phyloP scores from a whole-genome alignment of 2,329 filamentous ascomycete genomes.

The Elsinoe arachidis region DNA sequence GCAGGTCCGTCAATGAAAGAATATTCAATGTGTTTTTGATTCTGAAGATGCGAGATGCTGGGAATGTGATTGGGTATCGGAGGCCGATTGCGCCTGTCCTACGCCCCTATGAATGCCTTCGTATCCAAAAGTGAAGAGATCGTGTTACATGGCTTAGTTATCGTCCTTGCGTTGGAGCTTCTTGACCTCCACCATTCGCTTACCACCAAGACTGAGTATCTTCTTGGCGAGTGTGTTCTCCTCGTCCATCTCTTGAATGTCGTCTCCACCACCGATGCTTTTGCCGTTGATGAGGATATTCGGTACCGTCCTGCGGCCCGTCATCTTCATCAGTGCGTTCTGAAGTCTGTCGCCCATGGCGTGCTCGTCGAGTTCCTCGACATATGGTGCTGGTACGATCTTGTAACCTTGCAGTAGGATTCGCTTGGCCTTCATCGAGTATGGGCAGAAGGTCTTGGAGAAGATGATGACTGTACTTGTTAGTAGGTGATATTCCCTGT shows the following conservation, averaged over 20 bases:
- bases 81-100: neutral
- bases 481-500: neutral
- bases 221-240: slow-evolving; percentile 59
- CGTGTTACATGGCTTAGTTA: slow-evolving; percentile 18
- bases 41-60: neutral
- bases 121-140: neutral
- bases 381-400: slow-evolving; percentile 71
- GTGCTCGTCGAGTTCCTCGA: slow-evolving; percentile 85
- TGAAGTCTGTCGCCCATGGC: slow-evolving; percentile 66
- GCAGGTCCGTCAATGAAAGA: slow-evolving; percentile 10
- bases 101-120: neutral
- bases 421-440: slow-evolving; percentile 73
- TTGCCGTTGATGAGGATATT: slow-evolving; percentile 83
- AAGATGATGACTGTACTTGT: slow-evolving; percentile 65
- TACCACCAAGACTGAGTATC: slow-evolving; percentile 65
- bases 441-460: slow-evolving; percentile 87
- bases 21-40: neutral
- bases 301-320: slow-evolving; percentile 76
- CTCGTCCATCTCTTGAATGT: slow-evolving; percentile 59
- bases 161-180: slow-evolving; percentile 16
- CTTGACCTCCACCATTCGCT: slow-evolving; percentile 42
- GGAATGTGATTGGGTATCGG: neutral
- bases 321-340: slow-evolving; percentile 59
- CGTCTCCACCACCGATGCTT: slow-evolving; percentile 85
- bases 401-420: slow-evolving; percentile 76